Conservation (phyloP, 2,329 filamentous ascomycete species). For the Pestalotiopsis sp. region DNA sequence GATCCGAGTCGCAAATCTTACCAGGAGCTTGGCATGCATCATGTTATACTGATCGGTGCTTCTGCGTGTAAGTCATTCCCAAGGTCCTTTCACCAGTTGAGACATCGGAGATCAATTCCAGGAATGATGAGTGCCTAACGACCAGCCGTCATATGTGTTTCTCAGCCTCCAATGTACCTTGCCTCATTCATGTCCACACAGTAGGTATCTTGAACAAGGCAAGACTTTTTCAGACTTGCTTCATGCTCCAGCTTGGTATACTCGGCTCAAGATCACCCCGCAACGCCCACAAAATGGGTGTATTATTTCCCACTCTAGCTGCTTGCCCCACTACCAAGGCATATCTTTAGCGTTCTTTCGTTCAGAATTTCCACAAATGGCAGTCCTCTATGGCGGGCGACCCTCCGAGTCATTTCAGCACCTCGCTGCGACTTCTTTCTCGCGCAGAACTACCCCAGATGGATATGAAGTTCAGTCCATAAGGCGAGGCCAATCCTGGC, state of each 20-base stretch:
- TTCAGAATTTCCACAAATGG: slow-evolving; percentile 18
- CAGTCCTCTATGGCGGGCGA: neutral
- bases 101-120: no score
- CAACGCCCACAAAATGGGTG: neutral
- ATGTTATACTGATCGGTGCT: no score
- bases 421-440: neutral
- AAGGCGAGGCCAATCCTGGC: slow-evolving; percentile 7
- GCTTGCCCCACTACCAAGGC: neutral
- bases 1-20: no score
- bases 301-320: neutral
- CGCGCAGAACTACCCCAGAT: slow-evolving; percentile 7
- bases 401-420: neutral
- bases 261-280: slow-evolving; percentile 7
- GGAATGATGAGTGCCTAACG: no score
- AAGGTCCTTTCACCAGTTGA: no score
- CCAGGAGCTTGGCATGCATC: no score
- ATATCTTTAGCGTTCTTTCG: slow-evolving; percentile 8
- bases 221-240: neutral
- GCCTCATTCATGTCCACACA: no score
- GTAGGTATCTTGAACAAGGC: no score
- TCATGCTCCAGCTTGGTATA: neutral
- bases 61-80: no score
- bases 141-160: no score
- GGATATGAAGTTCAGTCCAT: neutral
- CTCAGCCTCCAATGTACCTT: no score